Evolutionary conservation across 768 basidiomycete species (phyloP).

Genomic region (Strobilomyces dryophilus): DNA sequence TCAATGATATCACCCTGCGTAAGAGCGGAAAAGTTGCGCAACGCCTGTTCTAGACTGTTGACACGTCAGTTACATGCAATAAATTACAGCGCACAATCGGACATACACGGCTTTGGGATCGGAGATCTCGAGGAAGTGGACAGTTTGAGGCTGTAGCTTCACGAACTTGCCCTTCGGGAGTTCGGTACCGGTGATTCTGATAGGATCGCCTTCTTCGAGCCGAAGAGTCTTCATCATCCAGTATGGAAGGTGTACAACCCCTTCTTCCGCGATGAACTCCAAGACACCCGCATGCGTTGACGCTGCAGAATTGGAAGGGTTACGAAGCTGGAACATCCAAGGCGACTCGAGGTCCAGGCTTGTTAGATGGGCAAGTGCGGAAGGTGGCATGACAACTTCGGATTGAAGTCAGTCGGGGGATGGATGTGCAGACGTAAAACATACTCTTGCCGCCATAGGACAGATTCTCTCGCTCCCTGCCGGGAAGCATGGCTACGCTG

Average conservation of each 20-base stretch:
- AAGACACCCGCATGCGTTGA: conserved; percentile 96
- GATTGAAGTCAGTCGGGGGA: conserved; percentile 2
- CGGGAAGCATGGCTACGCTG: conserved; percentile 90
- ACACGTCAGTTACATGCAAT: conserved; percentile 1
- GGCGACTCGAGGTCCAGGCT: conserved; percentile 85
- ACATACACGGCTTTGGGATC: conserved; percentile 97
- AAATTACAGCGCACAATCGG: background rate
- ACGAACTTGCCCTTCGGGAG: conserved; percentile 92
- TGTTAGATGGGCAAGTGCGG: conserved; percentile 84
- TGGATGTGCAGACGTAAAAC: conserved; percentile 31
- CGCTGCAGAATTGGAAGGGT: conserved; percentile 76
- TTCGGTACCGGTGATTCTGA: conserved; percentile 85
- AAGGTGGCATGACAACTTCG: conserved; percentile 95
- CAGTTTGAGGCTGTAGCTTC: conserved; percentile 93
- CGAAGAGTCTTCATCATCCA: conserved; percentile 99
- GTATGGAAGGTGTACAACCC: conserved; percentile 89
- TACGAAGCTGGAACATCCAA: conserved; percentile 96
- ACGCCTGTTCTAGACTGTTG: conserved; percentile 83
- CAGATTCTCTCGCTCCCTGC: conserved; percentile 82
- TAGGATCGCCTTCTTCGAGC: conserved; percentile 90
- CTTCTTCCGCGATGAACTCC: conserved; percentile 98
- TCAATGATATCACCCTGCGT: conserved; percentile 98
- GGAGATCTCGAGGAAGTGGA: conserved; percentile 94
- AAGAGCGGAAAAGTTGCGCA: conserved; percentile 88
- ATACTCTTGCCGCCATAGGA: conserved; percentile 96